These are phyloP conservation scores for Blastobotrys chiropterorum DNA, from an alignment of 805 yeast genomes.

Conservation along the genomic window DNA sequence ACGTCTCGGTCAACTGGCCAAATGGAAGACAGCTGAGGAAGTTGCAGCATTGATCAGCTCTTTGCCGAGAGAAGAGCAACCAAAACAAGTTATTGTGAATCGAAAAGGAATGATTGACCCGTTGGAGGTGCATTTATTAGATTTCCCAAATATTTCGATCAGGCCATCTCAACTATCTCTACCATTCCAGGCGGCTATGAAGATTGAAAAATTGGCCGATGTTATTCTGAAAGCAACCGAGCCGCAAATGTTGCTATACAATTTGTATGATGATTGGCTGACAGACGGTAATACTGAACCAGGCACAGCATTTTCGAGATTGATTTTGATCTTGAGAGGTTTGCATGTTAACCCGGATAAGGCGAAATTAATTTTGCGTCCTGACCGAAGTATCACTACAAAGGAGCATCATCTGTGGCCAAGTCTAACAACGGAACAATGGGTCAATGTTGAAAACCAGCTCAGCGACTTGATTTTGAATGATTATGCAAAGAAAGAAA, in stretches of 20 bases:
- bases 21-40: slow-evolving; percentile 98
- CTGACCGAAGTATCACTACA: slow-evolving; percentile 64
- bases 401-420: slow-evolving; percentile 93
- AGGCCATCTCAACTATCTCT: slow-evolving; percentile 83
- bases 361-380: slow-evolving; percentile 66
- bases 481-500: slow-evolving; percentile 80
- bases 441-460: slow-evolving; percentile 86
- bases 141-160: slow-evolving; percentile 86
- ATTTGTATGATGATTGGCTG: slow-evolving; percentile 93
- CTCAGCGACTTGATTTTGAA: slow-evolving; percentile 79
- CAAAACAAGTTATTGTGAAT: slow-evolving; percentile 84
- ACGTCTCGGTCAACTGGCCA: slow-evolving; percentile 84
- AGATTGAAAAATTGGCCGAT: slow-evolving; percentile 71
- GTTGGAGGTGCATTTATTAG: slow-evolving; percentile 92
- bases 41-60: slow-evolving; percentile 87
- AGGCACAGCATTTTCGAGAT: slow-evolving; percentile 88
- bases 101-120: slow-evolving; percentile 92
- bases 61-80: slow-evolving; percentile 88
- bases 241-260: slow-evolving; percentile 87
- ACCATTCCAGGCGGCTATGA: slow-evolving; percentile 84
- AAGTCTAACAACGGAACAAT: slow-evolving; percentile 74
- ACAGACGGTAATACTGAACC: slow-evolving; percentile 49
- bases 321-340: slow-evolving; percentile 76
- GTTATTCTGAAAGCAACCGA: slow-evolving; percentile 81
- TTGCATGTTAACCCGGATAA: slow-evolving; percentile 70